Percentiles rank a stretch among this genome's conserved stretches.
These are phyloP conservation scores for Sequoia sempervirens DNA, from an alignment of 75 land plant species.

Conservation along the genomic window DNA sequence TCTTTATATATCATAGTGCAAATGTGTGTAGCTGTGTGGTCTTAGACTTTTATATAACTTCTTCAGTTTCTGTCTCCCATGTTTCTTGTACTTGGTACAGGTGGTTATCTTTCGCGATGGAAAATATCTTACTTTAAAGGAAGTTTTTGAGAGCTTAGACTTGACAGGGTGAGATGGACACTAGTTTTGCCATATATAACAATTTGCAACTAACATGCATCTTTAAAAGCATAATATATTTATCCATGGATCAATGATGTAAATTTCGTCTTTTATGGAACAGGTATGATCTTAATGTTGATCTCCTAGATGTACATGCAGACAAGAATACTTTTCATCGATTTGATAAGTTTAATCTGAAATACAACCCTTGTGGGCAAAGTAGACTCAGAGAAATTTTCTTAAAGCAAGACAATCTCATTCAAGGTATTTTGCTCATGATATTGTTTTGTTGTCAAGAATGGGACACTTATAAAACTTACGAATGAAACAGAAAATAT, in stretches of 20 bases:
- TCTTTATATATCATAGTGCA: neutral
- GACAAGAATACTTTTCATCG: constrained; percentile 99
- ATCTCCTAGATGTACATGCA: constrained; percentile 96
- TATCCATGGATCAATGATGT: constrained; percentile 2
- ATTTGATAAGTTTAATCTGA: constrained; percentile 96
- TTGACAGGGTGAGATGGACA: constrained; percentile 64
- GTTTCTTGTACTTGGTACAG: constrained; percentile 28
- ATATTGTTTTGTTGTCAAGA: neutral
- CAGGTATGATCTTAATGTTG: constrained; percentile 97
- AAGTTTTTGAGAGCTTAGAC: constrained; percentile 98
- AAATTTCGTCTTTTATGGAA: neutral
- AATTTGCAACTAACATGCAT: neutral
- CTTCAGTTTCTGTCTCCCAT: neutral
- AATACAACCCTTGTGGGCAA: constrained; percentile 98
- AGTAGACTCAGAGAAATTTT: constrained; percentile 97
- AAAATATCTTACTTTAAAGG: constrained; percentile 81
- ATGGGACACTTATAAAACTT: neutral
- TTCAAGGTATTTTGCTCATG: constrained; percentile 64
- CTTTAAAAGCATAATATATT: neutral
- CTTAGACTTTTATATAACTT: neutral
- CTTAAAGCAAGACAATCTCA: constrained; percentile 95
- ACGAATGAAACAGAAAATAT: neutral
- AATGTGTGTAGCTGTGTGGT: neutral
- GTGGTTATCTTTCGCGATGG: constrained; percentile 98
- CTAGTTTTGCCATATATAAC: neutral